These are phyloP conservation scores for Scutellaria barbata DNA, from an alignment of 257 asterid genomes.

Conservation along the genomic window DNA sequence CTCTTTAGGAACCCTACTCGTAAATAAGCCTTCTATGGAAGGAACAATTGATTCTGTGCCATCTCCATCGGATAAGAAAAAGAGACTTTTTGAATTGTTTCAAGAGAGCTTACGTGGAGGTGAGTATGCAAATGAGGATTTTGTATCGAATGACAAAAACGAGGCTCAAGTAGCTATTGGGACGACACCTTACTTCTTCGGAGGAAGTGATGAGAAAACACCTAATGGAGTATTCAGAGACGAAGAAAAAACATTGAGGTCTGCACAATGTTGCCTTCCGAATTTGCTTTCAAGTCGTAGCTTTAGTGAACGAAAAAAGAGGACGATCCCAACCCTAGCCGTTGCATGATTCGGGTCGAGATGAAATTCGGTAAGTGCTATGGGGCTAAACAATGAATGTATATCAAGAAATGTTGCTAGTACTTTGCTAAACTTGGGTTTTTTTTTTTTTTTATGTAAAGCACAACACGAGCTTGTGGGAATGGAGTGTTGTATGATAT, in stretches of 20 bases:
- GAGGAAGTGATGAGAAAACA: conserved; percentile 44
- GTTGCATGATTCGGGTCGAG: conserved; percentile 26
- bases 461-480: background rate
- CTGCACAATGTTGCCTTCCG: conserved; percentile 68
- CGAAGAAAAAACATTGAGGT: conserved; percentile 39
- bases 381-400: conserved; percentile 17
- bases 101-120: conserved; percentile 47
- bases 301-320: conserved; percentile 56
- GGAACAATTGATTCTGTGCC: conserved; percentile 26
- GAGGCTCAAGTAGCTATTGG: background rate
- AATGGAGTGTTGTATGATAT: no score
- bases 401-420: conserved; percentile 16
- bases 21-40: conserved; percentile 33
- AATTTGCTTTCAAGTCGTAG: conserved; percentile 57
- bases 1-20: conserved; percentile 37
- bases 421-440: background rate
- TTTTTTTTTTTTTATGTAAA: background rate
- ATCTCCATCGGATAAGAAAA: conserved; percentile 58
- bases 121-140: conserved; percentile 31
- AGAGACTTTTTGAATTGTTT: conserved; percentile 64
- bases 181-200: conserved; percentile 42
- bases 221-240: conserved; percentile 29
- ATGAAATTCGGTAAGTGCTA: conserved; percentile 23
- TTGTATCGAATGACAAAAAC: background rate
- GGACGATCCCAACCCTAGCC: conserved; percentile 37